phyloP scores from a whole-genome alignment of 2,329 filamentous ascomycete species.

The Shiraia sp. region DNA sequence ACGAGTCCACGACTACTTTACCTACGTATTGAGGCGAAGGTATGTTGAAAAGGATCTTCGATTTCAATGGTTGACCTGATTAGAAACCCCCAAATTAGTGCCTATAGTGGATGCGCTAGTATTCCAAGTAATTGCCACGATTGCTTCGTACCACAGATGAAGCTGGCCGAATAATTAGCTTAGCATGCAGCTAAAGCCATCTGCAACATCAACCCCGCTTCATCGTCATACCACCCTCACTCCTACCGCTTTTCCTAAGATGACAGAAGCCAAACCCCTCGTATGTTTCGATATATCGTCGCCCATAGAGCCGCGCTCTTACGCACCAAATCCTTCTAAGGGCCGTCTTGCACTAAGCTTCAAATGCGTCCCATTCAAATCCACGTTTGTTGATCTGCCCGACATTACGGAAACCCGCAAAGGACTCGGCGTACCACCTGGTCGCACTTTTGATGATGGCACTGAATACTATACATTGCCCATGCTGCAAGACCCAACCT shows the following conservation, averaged over 20 bases:
- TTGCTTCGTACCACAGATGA: no score
- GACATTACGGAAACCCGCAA: constrained; percentile 53
- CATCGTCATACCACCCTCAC: not conserved
- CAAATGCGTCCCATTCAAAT: constrained; percentile 54
- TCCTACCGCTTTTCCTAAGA: constrained; percentile 10
- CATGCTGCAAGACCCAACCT: constrained; percentile 55
- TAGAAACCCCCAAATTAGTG: no score
- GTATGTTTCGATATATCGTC: constrained; percentile 56
- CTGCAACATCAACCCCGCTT: not conserved
- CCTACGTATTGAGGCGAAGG: no score
- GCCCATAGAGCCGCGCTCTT: constrained; percentile 44
- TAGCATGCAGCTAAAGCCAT: no score
- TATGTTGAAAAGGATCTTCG: no score
- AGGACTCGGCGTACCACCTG: constrained; percentile 52
- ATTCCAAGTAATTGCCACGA: no score
- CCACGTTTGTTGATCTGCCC: constrained; percentile 58
- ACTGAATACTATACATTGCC: constrained; percentile 65
- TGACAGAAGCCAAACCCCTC: constrained; percentile 34
- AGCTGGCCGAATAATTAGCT: no score
- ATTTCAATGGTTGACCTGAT: no score
- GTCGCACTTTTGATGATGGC: constrained; percentile 61
- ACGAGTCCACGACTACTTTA: no score
- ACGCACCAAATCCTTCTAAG: constrained; percentile 57
- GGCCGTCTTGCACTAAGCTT: constrained; percentile 55
- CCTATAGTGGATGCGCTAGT: no score